phyloP scores from a whole-genome alignment of 306 rosid species.

The Dryas alaskensis region DNA sequence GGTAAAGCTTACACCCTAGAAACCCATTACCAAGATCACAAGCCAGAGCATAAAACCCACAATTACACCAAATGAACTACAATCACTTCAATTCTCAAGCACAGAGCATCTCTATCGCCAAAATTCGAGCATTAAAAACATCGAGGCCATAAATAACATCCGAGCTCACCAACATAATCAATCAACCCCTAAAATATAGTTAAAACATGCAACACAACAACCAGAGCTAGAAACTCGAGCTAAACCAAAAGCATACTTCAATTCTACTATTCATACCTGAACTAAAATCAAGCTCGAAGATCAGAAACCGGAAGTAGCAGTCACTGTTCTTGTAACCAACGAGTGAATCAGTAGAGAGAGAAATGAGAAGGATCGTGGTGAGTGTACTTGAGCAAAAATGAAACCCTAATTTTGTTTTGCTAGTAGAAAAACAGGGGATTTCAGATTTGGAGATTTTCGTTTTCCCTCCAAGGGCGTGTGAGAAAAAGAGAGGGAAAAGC shows the following conservation, averaged over 20 bases:
- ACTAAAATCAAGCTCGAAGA: conserved; percentile 17
- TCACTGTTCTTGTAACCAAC: conserved; percentile 3
- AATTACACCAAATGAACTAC: conserved; percentile 22
- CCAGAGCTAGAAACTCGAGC: conserved; percentile 13
- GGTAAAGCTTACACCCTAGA: conserved; percentile 18
- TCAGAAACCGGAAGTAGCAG: conserved; percentile 7
- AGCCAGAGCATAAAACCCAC: background rate
- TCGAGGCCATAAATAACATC: background rate
- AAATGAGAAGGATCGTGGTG: conserved; percentile 5
- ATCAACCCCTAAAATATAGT: conserved; percentile 36
- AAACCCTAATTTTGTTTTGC: conserved; percentile 55
- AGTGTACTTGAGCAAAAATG: conserved; percentile 24
- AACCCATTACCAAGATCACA: background rate
- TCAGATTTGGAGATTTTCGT: conserved; percentile 34
- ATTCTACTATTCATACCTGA: conserved; percentile 33
- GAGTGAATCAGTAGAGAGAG: conserved; percentile 18
- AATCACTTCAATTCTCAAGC: conserved; percentile 9
- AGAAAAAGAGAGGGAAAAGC: conserved; percentile 84
- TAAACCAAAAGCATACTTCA: conserved; percentile 12
- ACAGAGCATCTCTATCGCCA: background rate
- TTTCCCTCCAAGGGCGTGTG: conserved; percentile 74
- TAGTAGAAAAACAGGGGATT: conserved; percentile 29
- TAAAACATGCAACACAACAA: background rate
- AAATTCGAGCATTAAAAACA: conserved; percentile 21
- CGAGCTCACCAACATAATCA: conserved; percentile 16